A percentile compares a stretch with the other conserved stretches of the same genome.
These are phyloP conservation scores for Selaginella tamariscina DNA, from an alignment of 75 land plant genomes.

Conservation along the genomic window DNA sequence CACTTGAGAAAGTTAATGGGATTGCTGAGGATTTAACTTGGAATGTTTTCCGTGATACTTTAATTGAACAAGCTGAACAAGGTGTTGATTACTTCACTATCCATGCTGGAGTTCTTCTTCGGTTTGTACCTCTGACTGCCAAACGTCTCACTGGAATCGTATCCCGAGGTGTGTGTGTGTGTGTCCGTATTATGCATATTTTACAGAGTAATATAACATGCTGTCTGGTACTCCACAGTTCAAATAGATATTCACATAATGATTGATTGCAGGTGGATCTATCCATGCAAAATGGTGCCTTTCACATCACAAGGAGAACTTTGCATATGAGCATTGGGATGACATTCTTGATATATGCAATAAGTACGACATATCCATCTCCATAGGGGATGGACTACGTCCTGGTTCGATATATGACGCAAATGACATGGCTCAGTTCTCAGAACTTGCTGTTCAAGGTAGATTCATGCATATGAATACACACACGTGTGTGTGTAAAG, in stretches of 20 bases:
- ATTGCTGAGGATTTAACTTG: slow-evolving; percentile 86
- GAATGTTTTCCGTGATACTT: slow-evolving; percentile 87
- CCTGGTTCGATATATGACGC: slow-evolving; percentile 99
- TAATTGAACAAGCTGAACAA: slow-evolving; percentile 97
- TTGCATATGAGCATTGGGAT: slow-evolving; percentile 99
- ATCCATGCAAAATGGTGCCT: slow-evolving; percentile 99
- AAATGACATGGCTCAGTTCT: slow-evolving; percentile 90
- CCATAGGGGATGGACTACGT: slow-evolving; percentile 96
- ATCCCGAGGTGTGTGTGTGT: too few species aligned
- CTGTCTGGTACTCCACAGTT: too few species aligned
- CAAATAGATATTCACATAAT: too few species aligned
- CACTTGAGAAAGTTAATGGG: slow-evolving; percentile 92
- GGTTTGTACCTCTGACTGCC: slow-evolving; percentile 89
- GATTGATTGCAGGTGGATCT: too few species aligned
- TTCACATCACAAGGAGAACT: slow-evolving; percentile 95
- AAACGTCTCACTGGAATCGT: slow-evolving; percentile 98
- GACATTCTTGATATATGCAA: slow-evolving; percentile 97
- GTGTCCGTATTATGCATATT: too few species aligned
- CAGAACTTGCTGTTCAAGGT: slow-evolving; percentile 80
- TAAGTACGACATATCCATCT: slow-evolving; percentile 79
- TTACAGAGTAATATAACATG: too few species aligned
- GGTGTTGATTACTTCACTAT: slow-evolving; percentile 98
- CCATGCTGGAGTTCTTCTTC: slow-evolving; percentile 88
- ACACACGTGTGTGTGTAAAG: not conserved
- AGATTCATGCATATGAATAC: too few species aligned